These are phyloP conservation scores for Schoenoplectus triqueter DNA, from an alignment of 202 grass and related monocot species.

Conservation along the genomic window DNA sequence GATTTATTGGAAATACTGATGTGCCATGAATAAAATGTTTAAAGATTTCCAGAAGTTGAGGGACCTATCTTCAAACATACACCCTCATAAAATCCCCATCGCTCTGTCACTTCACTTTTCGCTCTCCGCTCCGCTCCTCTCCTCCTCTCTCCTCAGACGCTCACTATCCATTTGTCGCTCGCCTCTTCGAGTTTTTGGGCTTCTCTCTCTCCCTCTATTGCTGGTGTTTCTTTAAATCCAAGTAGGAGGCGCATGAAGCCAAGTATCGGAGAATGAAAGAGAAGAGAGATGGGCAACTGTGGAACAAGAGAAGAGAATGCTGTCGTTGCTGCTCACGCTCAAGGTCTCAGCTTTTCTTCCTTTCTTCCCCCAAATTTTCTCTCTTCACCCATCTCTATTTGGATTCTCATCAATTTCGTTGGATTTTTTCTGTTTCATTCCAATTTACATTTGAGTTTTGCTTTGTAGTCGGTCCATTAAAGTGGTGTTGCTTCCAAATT, in stretches of 20 bases:
- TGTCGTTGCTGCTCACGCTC: constrained; percentile 90
- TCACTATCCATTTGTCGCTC: constrained; percentile 32
- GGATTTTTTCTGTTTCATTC: neutral
- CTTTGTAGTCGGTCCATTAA: neutral
- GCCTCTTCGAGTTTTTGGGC: neutral
- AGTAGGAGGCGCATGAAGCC: constrained; percentile 46
- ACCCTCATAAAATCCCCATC: constrained; percentile 36
- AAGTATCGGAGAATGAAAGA: constrained; percentile 49
- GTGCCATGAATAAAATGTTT: neutral
- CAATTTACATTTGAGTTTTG: constrained; percentile 27
- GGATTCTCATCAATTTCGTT: constrained; percentile 30
- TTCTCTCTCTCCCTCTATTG: constrained; percentile 7
- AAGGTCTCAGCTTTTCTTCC: constrained; percentile 53
- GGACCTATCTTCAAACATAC: constrained; percentile 8
- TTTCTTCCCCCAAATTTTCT: constrained; percentile 16
- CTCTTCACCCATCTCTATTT: neutral
- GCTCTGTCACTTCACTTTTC: constrained; percentile 34
- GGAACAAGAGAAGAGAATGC: constrained; percentile 98
- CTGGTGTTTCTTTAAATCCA: constrained; percentile 27
- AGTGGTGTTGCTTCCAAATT: constrained; percentile 24
- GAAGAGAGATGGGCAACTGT: constrained; percentile 84
- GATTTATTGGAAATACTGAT: neutral
- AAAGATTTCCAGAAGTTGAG: neutral
- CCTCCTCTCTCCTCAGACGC: constrained; percentile 12
- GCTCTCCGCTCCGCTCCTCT: neutral